Base-by-base conservation (phyloP, 331 rosid species). In the Malus hybrid region DNA sequence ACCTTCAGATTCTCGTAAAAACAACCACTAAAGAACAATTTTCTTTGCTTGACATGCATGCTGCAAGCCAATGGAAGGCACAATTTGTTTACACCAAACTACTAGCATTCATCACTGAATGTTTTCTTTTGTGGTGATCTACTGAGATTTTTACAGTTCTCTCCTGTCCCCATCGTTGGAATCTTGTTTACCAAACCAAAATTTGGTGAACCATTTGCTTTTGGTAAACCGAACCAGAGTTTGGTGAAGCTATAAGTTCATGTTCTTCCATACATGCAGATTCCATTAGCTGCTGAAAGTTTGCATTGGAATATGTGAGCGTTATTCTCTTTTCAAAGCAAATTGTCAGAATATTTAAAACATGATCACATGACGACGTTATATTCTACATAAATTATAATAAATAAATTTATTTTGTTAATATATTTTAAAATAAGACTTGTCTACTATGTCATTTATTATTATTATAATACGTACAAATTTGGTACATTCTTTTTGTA, bases 331-430 rank as follows among this genome's bases (percentile, higher is more conserved):
- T 42, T 42, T 42, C 3, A 50, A 1, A 50, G 56, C 1, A 16
- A 50, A 0, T 6, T 50, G 15, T 15, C 1, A 50, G 6, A 5
- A 50, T 50, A 48, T 2, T 6, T 50, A 1, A 50, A 50, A 48
- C 0, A 48, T 4, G 7, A 2, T 0, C 0, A 48, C 3, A 0
- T 5, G 7, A 14, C 7, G 1, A 14, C 7, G 1, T 16, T 50
- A 50, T 50, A 50, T 6, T 50, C 2, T 15, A 50, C n/a, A 50
- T 16, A 50, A 15, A 50, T 16, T 0, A 50, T 50, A 50, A 16
- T 4, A 16, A 0, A 6, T 0, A 2, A 16, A 15, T 50, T 16
- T 16, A 15, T 16, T 16, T 50, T 50, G 1, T 15, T 50, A 50
- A 50, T 50, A 16, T 50, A 50, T 6, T 0, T 16, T 16, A 50